Conservation (phyloP, 148 eudicot genomes). For the Cornus controversa region DNA sequence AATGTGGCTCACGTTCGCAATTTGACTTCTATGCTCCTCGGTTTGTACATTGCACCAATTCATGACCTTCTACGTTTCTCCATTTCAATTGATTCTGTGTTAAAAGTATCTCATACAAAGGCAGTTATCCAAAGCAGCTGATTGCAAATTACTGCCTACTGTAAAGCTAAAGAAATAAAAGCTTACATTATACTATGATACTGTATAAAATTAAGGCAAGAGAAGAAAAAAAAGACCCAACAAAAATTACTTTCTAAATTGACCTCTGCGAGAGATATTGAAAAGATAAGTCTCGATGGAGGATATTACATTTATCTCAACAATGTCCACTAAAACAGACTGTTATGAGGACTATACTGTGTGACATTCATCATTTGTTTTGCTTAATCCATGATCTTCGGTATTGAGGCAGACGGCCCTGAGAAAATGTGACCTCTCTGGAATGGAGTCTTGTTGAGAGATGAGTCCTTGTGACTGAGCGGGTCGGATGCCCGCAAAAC, state of each 20-base stretch:
- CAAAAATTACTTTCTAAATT: not conserved
- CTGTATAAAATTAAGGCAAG: no score
- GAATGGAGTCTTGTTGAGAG: constrained; percentile 37
- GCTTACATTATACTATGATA: no score
- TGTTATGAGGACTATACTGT: not conserved
- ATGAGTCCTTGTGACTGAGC: constrained; percentile 36
- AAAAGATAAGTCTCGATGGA: not conserved
- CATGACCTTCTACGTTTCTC: no score
- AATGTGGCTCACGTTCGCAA: no score
- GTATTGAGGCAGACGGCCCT: constrained; percentile 40
- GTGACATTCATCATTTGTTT: constrained; percentile 14
- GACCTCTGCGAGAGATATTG: not conserved
- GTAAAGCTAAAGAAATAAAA: no score
- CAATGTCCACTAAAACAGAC: not conserved
- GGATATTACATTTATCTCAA: not conserved
- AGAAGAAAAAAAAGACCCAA: not conserved
- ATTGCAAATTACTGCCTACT: no score
- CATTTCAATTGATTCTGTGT: no score
- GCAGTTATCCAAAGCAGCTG: no score
- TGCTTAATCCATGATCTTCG: constrained; percentile 62
- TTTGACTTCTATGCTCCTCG: no score
- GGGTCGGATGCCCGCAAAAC: constrained; percentile 44
- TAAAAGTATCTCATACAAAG: no score
- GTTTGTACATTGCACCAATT: no score
- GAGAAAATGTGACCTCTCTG: constrained; percentile 43